phyloP scores from a whole-genome alignment of 164 flowering plant genomes.

The Liquidambar formosana region DNA sequence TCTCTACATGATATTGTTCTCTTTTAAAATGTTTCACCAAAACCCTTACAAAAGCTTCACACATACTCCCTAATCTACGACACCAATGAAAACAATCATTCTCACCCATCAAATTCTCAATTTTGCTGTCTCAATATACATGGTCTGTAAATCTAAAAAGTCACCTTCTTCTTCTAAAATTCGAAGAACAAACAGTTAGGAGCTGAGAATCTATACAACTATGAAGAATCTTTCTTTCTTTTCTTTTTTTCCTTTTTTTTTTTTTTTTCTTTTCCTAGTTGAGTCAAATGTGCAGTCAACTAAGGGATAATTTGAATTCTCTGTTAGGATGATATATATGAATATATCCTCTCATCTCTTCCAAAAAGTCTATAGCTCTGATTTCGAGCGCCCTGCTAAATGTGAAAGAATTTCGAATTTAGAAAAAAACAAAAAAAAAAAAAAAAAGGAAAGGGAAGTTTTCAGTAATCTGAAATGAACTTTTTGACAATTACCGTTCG shows the following conservation, averaged over 20 bases:
- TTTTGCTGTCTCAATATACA: constrained; percentile 13
- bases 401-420: background rate
- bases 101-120: constrained; percentile 7
- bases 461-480: background rate
- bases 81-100: constrained; percentile 13
- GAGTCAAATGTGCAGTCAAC: constrained; percentile 34
- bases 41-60: constrained; percentile 2
- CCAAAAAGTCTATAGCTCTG: constrained; percentile 36
- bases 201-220: constrained; percentile 61
- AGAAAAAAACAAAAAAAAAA: background rate
- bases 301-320: constrained; percentile 16
- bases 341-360: background rate
- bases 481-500: constrained; percentile 42
- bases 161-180: constrained; percentile 16
- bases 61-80: constrained; percentile 13
- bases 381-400: constrained; percentile 52
- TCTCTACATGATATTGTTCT: constrained; percentile 11
- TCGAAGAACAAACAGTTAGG: constrained; percentile 39
- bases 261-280: constrained; percentile 2
- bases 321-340: constrained; percentile 20
- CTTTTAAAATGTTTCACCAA: constrained; percentile 1
- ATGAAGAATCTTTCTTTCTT: constrained; percentile 13
- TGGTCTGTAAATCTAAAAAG: background rate
- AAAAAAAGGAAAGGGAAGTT: background rate
- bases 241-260: constrained; percentile 4